Percentiles rank a stretch among this genome's conserved stretches.
Conservation (phyloP, 2,329 filamentous ascomycete genomes). For the Aspergillus texensis region DNA sequence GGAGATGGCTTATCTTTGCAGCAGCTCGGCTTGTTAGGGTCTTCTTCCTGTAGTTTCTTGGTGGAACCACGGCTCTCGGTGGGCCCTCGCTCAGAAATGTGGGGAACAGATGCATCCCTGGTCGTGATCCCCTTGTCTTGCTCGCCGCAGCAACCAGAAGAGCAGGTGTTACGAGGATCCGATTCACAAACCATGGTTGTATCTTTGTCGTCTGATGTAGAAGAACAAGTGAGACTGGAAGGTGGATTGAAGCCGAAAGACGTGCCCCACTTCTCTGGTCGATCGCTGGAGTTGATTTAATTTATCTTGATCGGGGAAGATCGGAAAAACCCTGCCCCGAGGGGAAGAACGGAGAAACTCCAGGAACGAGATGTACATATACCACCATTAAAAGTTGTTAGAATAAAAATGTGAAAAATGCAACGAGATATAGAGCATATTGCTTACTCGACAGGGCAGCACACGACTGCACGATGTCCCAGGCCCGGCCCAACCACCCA, state of each 20-base stretch:
- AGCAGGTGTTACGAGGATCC: neutral
- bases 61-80: neutral
- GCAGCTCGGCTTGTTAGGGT: slow-evolving; percentile 33
- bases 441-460: no score
- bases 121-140: neutral
- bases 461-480: no score
- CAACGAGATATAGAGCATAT: no score
- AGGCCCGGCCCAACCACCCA: no score
- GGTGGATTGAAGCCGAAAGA: neutral
- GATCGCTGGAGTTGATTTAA: no score
- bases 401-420: no score
- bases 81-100: neutral
- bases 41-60: neutral
- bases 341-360: no score
- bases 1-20: slow-evolving; percentile 46
- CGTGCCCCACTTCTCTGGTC: neutral
- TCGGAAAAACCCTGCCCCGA: no score
- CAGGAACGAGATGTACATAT: no score
- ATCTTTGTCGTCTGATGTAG: neutral
- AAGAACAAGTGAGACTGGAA: neutral
- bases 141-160: neutral
- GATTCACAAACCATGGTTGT: neutral
- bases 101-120: neutral
- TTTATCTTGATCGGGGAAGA: no score
- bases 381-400: no score